Evolutionary conservation across 108 stramenopile genomes (phyloP), one percentile per base, ranked within the genome.

Genomic region (Cylindrotheca fusiformis): DNA sequence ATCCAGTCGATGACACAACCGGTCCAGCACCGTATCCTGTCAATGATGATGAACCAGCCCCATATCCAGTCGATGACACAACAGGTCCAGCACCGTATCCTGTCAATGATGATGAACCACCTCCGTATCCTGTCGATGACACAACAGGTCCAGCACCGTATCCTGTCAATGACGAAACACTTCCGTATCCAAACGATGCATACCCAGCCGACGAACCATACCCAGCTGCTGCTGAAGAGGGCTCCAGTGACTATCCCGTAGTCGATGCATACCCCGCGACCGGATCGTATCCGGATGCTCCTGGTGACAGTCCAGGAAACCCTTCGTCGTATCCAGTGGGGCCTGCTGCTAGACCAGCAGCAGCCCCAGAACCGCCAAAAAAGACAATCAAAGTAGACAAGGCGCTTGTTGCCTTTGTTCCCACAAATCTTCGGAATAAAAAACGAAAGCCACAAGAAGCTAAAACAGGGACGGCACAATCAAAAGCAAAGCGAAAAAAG

Each of bases 381-480:
- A 85, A 84, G 61, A 60, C 71, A 30, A 74, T 70, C 47, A 76
- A 85, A 26, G 88, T 82, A 0, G 92, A 93, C 60, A 86, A 81
- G 52, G 87, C 58, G 21, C 72, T 93, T 10, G 77, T 93, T 8
- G 73, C 87, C 1, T 78, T 93, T 32, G 44, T 93, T 20, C 92
- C 92, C 12, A 70, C 92, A 18, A 57, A 90, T 59, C 46, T 91
- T 1, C 68, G 64, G 24, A 78, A 75, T 22, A 48, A 48, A 20
- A 74, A 74, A 50, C 55, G 66, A 54, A 73, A 68, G 26, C 29
- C 25, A 4, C 23, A 55, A 17, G 2, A 30, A 64, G 36, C 36
- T 6, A 14, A 41, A 41, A 10, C 36, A 29, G 25, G 12, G 19
- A 1, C 60, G 17, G 12, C 68, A 57, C 48, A 71, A 73, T 41